These are phyloP conservation scores for Alternaria panax DNA, from an alignment of 2,329 filamentous ascomycete species.

Conservation along the genomic window DNA sequence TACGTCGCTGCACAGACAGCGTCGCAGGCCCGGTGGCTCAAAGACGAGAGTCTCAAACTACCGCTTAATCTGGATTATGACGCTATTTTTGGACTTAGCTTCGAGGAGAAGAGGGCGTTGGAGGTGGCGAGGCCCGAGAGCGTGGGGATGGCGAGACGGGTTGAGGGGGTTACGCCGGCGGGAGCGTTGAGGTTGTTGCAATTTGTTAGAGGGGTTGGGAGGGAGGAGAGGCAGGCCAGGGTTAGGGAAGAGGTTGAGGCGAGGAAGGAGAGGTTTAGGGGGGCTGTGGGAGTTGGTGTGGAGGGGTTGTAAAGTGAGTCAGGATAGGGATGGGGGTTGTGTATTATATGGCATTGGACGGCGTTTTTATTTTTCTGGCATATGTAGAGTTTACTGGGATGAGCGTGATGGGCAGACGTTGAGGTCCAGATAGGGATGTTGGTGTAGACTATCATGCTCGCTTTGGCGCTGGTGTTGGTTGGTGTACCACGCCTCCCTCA, in stretches of 20 bases:
- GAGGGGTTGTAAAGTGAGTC: conserved; percentile 12
- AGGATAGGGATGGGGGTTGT: neutral
- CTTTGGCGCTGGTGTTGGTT: neutral
- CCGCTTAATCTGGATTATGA: conserved; percentile 81
- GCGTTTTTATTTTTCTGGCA: neutral
- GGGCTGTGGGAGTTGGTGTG: conserved; percentile 9
- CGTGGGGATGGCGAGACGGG: conserved; percentile 83
- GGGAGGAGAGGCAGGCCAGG: conserved; percentile 38
- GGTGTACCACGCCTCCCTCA: neutral
- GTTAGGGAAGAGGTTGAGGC: conserved; percentile 39
- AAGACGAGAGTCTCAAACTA: conserved; percentile 77
- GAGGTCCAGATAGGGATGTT: neutral
- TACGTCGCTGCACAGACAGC: conserved; percentile 78
- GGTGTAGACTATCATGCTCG: neutral
- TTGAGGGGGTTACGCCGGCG: conserved; percentile 75
- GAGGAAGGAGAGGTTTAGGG: conserved; percentile 40
- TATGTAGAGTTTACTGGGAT: neutral
- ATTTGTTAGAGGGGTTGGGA: conserved; percentile 62
- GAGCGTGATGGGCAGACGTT: neutral
- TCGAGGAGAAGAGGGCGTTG: conserved; percentile 78
- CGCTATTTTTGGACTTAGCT: conserved; percentile 74
- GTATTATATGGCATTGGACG: conserved; percentile 1
- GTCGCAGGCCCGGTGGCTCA: conserved; percentile 70
- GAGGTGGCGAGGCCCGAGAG: conserved; percentile 78
- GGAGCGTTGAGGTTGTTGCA: conserved; percentile 65